phyloP scores from a whole-genome alignment of 495 filamentous ascomycete species.

The Rhizodiscina lignyota region DNA sequence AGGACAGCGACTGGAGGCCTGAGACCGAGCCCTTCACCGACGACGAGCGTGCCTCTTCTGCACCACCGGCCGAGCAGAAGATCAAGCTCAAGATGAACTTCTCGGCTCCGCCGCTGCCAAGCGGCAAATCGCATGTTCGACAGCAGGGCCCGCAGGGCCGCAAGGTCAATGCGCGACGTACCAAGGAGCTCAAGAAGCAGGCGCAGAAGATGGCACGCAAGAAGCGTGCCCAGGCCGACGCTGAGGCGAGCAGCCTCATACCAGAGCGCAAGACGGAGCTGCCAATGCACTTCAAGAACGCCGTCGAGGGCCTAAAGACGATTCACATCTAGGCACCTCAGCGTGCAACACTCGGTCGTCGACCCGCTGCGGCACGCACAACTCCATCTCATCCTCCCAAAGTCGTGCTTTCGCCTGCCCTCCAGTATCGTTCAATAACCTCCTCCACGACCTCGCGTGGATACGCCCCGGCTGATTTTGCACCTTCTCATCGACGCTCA shows the following conservation, averaged over 20 bases:
- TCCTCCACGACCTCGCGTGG: too few relatives aligned
- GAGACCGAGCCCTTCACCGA: neutral
- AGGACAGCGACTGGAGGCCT: neutral
- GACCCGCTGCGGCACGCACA: too few relatives aligned
- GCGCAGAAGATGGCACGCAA: conserved; percentile 30
- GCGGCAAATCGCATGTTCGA: conserved; percentile 10
- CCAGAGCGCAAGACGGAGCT: too few relatives aligned
- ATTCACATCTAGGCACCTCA: too few relatives aligned
- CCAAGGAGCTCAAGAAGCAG: conserved; percentile 23
- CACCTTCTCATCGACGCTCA: too few relatives aligned
- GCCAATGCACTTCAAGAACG: too few relatives aligned
- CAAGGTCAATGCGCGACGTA: conserved; percentile 16
- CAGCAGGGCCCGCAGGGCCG: conserved; percentile 12
- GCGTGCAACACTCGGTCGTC: too few relatives aligned
- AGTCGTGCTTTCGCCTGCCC: too few relatives aligned
- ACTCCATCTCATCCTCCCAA: too few relatives aligned
- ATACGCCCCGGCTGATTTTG: too few relatives aligned
- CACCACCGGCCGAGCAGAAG: neutral
- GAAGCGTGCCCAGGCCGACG: conserved; percentile 20
- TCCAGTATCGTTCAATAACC: too few relatives aligned
- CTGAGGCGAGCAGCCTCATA: conserved; percentile 1
- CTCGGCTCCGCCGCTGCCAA: conserved; percentile 1
- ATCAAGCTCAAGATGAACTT: neutral
- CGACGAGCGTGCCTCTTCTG: too few relatives aligned
- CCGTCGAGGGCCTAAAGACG: neutral